Percentiles rank a stretch among this genome's conserved stretches.
phyloP scores from a whole-genome alignment of 2,329 filamentous ascomycete species.

The Fusarium algeriense region DNA sequence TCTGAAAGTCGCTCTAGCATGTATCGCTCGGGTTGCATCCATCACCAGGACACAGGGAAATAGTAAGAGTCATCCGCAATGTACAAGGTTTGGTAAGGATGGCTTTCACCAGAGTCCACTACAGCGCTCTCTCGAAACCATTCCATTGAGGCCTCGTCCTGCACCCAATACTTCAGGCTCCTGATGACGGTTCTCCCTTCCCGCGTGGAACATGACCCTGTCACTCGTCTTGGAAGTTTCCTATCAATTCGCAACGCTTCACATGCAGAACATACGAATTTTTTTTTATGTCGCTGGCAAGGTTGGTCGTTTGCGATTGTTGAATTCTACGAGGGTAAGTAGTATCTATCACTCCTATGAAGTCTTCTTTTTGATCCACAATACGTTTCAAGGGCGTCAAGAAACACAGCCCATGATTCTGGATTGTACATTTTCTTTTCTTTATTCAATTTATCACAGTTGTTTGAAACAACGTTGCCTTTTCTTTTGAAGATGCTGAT shows the following conservation, averaged over 20 bases:
- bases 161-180: too few relatives aligned
- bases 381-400: constrained; percentile 20
- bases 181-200: too few relatives aligned
- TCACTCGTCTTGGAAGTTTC: neutral
- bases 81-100: too few relatives aligned
- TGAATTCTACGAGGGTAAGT: neutral
- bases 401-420: constrained; percentile 6
- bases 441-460: neutral
- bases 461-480: neutral
- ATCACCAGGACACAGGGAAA: neutral
- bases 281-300: neutral
- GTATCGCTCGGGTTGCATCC: too few relatives aligned
- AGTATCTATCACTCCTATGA: neutral
- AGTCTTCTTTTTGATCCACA: constrained; percentile 6
- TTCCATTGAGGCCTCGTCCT: too few relatives aligned
- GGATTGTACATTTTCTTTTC: neutral
- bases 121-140: too few relatives aligned
- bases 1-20: too few relatives aligned
- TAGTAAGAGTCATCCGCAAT: too few relatives aligned
- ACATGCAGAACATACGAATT: neutral
- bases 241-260: neutral
- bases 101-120: too few relatives aligned
- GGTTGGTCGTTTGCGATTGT: neutral
- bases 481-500: neutral
- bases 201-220: neutral